A percentile compares a stretch with the other conserved stretches of the same genome.
These are phyloP conservation scores for Rasamsonia emersonii DNA, from an alignment of 2,329 filamentous ascomycete species.

Conservation along the genomic window DNA sequence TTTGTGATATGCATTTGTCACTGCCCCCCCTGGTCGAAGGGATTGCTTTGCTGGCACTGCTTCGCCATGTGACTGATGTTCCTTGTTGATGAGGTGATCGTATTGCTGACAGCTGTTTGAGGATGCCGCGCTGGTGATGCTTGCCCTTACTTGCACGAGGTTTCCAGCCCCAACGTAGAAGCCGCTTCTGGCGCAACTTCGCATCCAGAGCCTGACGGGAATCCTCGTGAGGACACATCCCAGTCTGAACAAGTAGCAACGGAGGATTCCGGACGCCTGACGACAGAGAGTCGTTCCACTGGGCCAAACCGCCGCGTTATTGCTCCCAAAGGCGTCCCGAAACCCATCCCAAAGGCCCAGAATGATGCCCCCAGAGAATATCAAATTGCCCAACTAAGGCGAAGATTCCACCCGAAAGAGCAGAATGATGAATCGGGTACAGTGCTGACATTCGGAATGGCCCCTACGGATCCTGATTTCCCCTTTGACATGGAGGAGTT, in stretches of 20 bases:
- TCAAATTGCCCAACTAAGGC: slow-evolving; percentile 63
- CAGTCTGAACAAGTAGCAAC: slow-evolving; percentile 9
- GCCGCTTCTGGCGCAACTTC: slow-evolving; percentile 10
- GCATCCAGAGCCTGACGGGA: too few species aligned
- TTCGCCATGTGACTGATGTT: slow-evolving; percentile 5
- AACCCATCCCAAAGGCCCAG: slow-evolving; percentile 59
- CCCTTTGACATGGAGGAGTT: slow-evolving; percentile 65
- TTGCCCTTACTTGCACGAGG: slow-evolving; percentile 44
- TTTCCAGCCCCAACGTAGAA: slow-evolving; percentile 12
- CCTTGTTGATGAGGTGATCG: slow-evolving; percentile 4
- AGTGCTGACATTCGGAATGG: slow-evolving; percentile 55
- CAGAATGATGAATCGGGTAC: slow-evolving; percentile 42
- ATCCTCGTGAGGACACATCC: too few species aligned
- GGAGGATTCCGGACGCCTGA: slow-evolving; percentile 12
- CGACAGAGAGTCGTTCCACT: too few species aligned
- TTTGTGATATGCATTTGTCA: neutral
- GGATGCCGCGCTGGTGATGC: slow-evolving; percentile 45
- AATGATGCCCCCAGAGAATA: slow-evolving; percentile 61
- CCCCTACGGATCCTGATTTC: slow-evolving; percentile 74
- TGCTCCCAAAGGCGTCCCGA: slow-evolving; percentile 37
- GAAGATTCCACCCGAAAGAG: slow-evolving; percentile 52
- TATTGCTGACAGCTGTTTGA: slow-evolving; percentile 20
- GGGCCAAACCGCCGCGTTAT: slow-evolving; percentile 21
- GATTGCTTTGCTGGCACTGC: neutral
- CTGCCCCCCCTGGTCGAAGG: neutral